Evolutionary conservation across 1,139 yeast genomes (phyloP).

Genomic region (Pichia cactophila): DNA sequence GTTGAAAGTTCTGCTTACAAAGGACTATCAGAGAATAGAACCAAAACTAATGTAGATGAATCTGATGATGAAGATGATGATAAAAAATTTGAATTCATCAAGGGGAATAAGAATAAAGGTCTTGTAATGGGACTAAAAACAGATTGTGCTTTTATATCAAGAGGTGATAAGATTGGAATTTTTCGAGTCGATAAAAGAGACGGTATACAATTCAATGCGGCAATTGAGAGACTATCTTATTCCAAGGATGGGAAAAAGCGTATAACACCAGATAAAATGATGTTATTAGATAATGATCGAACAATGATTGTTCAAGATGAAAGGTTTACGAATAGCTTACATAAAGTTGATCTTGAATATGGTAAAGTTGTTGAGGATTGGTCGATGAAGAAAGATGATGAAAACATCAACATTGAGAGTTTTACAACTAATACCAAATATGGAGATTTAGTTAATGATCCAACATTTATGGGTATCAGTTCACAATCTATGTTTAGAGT

Average conservation of each 20-base stretch:
- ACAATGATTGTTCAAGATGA: slow-evolving; percentile 57
- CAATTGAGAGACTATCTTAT: slow-evolving; percentile 55
- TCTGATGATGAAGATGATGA: slow-evolving; percentile 26
- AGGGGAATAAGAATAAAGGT: slow-evolving; percentile 45
- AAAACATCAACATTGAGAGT: slow-evolving; percentile 39
- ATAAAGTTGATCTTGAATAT: slow-evolving; percentile 68
- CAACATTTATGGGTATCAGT: slow-evolving; percentile 65
- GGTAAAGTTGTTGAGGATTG: slow-evolving; percentile 84
- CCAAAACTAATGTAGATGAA: slow-evolving; percentile 9
- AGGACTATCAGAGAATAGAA: not conserved
- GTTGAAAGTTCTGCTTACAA: slow-evolving; percentile 20
- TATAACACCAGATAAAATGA: slow-evolving; percentile 55
- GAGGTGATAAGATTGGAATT: slow-evolving; percentile 77
- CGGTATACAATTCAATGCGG: slow-evolving; percentile 49
- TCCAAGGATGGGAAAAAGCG: slow-evolving; percentile 39
- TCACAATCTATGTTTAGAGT: slow-evolving; percentile 58
- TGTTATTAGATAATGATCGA: slow-evolving; percentile 72
- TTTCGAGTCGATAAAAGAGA: slow-evolving; percentile 49
- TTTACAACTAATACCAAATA: slow-evolving; percentile 68
- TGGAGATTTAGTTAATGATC: slow-evolving; percentile 65
- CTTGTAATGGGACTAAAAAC: slow-evolving; percentile 64
- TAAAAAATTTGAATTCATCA: slow-evolving; percentile 16
- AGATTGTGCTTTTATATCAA: slow-evolving; percentile 68
- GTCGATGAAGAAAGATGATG: slow-evolving; percentile 36
- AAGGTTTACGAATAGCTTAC: slow-evolving; percentile 39